Evolutionary conservation across 2,329 filamentous ascomycete species (phyloP), one percentile per base, ranked within the genome.

Genomic region (Stachybotrys elegans): DNA sequence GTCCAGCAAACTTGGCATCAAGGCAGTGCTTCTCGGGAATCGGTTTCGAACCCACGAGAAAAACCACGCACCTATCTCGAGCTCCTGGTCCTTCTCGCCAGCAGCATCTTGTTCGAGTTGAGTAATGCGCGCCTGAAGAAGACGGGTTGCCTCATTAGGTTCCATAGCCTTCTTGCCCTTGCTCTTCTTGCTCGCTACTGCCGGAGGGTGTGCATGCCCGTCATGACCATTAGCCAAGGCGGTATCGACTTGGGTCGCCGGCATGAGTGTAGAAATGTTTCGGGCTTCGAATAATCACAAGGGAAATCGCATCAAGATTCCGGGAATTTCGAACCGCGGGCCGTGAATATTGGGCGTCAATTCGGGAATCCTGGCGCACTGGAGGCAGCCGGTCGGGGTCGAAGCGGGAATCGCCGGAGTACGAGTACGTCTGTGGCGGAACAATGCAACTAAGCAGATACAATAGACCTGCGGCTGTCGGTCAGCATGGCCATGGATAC

Each of bases 71-170:
- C 90, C 89, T 63, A 98, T 96, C 73, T 97, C 93, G 48, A 86
- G 81, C 69, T 96, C 91, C 68, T 96, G 89, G 56, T 95, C 92
- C 67, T 94, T 95, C 63, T 95, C 91, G 47, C 89, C 88, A 11
- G 90, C 90, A 40, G 86, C 88, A 73, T 96, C 91, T 50, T 89
- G 86, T 66, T 98, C 93, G 47, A 98, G 73, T 70, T 97, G 93
- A 19, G 90, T 92, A 61, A 98, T 96, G 61, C 94, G 89, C 49
- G 91, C 89, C 50, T 91, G 86, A 42, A 98, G 79, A 51, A 96
- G 78, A 67, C 95, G 94, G 49, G 89, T 89, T 38, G 91, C 90
- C 67, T 97, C 93, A 57, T 81, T 88, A 17, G 88, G 86, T 62
- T 95, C 91, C 51, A 88, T 71, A 39, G 79, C 73, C 70, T 94